Conservation (phyloP, 106 monocot species). For the Dactylorhiza incarnata region DNA sequence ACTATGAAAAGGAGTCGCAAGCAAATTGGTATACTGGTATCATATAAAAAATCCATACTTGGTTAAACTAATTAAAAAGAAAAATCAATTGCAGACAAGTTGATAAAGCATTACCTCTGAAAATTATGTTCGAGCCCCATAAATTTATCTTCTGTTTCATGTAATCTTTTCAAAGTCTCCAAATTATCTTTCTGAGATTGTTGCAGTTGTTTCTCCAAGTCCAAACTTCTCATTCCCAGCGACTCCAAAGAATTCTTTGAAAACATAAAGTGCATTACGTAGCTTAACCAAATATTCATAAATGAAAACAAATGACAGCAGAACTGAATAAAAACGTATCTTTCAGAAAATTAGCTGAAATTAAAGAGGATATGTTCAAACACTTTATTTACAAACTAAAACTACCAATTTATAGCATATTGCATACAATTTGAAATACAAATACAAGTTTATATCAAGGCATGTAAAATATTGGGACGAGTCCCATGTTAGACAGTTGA, state of each 20-base stretch:
- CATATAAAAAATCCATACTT: background rate
- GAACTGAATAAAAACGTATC: background rate
- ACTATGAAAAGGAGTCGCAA: background rate
- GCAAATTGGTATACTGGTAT: background rate
- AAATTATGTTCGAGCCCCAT: slow-evolving; percentile 46
- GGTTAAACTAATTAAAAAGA: background rate
- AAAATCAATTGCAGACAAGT: background rate
- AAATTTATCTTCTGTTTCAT: slow-evolving; percentile 55
- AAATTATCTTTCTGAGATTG: slow-evolving; percentile 35
- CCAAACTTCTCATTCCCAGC: slow-evolving; percentile 38
- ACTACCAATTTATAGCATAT: background rate
- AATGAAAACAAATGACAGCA: background rate
- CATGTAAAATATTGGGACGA: background rate
- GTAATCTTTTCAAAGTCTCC: slow-evolving; percentile 56
- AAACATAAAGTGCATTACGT: background rate
- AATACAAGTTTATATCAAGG: too few species aligned
- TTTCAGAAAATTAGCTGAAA: background rate
- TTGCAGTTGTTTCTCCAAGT: slow-evolving; percentile 66
- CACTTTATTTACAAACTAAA: slow-evolving; percentile 1
- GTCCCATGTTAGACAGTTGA: background rate
- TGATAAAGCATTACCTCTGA: slow-evolving; percentile 40
- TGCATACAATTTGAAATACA: background rate
- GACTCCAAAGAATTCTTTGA: slow-evolving; percentile 50
- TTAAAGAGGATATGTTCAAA: background rate
- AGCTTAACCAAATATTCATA: background rate